Percentiles rank a stretch among this genome's conserved stretches.
Evolutionary conservation across 1,284 basidiomycete genomes (phyloP).

Genomic region (Sporisorium exsertum): DNA sequence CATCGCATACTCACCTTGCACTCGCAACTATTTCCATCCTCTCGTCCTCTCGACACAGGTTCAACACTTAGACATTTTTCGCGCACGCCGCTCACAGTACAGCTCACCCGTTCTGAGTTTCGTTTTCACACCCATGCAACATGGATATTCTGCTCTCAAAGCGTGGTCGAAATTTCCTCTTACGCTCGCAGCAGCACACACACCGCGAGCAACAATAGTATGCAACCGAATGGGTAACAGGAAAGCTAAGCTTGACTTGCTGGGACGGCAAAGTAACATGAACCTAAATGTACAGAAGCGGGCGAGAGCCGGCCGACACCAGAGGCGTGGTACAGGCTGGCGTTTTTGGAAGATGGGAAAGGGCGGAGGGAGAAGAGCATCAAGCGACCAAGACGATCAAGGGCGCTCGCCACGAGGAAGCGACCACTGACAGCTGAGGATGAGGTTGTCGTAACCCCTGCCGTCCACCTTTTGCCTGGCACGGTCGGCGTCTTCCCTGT

Average conservation of each 20-base stretch:
- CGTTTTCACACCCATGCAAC: slow-evolving; percentile 11
- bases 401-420: slow-evolving; percentile 67
- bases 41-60: slow-evolving; percentile 20
- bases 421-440: slow-evolving; percentile 88
- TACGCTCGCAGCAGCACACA: neutral
- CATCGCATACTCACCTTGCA: slow-evolving; percentile 7
- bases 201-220: neutral
- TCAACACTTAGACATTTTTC: slow-evolving; percentile 34
- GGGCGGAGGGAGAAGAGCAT: neutral
- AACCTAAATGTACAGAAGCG: slow-evolving; percentile 44
- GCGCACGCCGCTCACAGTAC: neutral
- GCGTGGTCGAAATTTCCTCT: neutral
- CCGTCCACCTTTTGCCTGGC: slow-evolving; percentile 96
- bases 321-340: neutral
- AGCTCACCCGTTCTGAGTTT: neutral
- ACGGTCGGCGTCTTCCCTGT: slow-evolving; percentile 80
- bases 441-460: slow-evolving; percentile 88
- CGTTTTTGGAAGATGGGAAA: slow-evolving; percentile 11
- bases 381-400: slow-evolving; percentile 11
- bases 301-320: neutral
- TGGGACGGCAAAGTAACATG: slow-evolving; percentile 10
- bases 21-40: neutral
- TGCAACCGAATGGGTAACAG: neutral
- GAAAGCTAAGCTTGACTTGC: slow-evolving; percentile 34
- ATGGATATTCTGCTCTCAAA: slow-evolving; percentile 21